Evolutionary conservation across 225 moss, liverwort and hornwort genomes (phyloP).

Genomic region (Thuidium tamariscinum): DNA sequence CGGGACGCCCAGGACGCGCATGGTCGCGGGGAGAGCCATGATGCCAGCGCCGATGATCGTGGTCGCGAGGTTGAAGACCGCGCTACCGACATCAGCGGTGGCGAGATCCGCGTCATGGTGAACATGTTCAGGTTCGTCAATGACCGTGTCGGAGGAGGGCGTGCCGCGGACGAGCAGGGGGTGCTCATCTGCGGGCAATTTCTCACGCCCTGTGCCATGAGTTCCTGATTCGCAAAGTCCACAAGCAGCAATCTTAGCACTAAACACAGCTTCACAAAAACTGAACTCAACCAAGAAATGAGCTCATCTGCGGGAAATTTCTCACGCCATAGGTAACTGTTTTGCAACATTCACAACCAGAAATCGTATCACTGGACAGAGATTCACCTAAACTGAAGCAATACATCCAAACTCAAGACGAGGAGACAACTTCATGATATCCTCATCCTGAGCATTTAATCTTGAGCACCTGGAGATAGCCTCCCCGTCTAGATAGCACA

Average conservation of each 20-base stretch:
- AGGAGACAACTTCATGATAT: not conserved
- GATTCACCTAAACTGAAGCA: not conserved
- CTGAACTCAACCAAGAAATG: not conserved
- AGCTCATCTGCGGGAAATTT: slow-evolving; percentile 19
- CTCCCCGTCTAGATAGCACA: not conserved
- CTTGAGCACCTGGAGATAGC: not conserved
- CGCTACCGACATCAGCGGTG: slow-evolving; percentile 67
- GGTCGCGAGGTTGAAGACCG: slow-evolving; percentile 88
- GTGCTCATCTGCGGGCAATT: slow-evolving; percentile 27
- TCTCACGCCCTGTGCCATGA: not conserved
- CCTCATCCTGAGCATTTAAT: not conserved
- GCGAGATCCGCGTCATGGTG: slow-evolving; percentile 6
- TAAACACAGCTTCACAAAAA: not conserved
- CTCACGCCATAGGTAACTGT: not conserved
- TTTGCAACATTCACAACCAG: not conserved
- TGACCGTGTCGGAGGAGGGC: not conserved
- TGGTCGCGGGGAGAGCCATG: slow-evolving; percentile 85
- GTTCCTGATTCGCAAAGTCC: not conserved
- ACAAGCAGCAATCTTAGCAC: not conserved
- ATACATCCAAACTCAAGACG: not conserved
- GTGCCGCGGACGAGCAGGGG: slow-evolving; percentile 12
- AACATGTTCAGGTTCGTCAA: not conserved
- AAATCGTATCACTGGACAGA: not conserved
- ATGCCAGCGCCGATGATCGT: slow-evolving; percentile 92
- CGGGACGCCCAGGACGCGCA: slow-evolving; percentile 72